These are phyloP conservation scores for Colletotrichum sp. DNA, from an alignment of 2,329 filamentous ascomycete genomes.

Conservation along the genomic window DNA sequence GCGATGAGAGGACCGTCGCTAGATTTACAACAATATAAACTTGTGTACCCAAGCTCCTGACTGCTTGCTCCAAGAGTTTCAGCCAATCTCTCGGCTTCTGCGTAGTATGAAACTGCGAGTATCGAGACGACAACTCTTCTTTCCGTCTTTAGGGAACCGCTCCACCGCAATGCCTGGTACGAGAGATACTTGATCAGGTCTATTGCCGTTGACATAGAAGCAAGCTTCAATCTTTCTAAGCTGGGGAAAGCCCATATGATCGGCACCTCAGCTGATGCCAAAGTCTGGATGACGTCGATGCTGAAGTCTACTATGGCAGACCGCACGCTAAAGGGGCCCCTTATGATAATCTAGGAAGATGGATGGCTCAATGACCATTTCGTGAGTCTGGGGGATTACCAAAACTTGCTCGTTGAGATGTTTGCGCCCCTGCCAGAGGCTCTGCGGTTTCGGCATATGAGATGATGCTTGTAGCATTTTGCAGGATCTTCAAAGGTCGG, in stretches of 20 bases:
- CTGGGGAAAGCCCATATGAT: background rate
- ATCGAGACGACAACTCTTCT: background rate
- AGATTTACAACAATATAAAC: background rate
- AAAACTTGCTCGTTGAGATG: background rate
- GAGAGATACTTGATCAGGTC: background rate
- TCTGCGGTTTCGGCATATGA: background rate
- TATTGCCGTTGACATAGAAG: background rate
- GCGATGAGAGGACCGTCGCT: background rate
- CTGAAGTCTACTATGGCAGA: background rate
- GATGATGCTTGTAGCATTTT: background rate
- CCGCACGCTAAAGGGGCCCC: background rate
- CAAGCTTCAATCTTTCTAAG: background rate
- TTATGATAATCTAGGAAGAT: background rate
- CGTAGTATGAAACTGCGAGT: background rate
- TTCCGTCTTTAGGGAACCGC: background rate
- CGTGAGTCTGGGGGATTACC: background rate
- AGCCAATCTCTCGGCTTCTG: background rate
- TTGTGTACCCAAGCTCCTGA: background rate
- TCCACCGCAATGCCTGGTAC: background rate
- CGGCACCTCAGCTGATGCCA: background rate
- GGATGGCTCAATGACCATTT: background rate
- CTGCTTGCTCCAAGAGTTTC: background rate
- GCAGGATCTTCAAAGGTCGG: background rate
- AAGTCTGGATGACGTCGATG: background rate
- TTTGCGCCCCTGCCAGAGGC: background rate